Base-by-base conservation (phyloP, 2,329 filamentous ascomycete genomes). In the Exserohilum turcica region DNA sequence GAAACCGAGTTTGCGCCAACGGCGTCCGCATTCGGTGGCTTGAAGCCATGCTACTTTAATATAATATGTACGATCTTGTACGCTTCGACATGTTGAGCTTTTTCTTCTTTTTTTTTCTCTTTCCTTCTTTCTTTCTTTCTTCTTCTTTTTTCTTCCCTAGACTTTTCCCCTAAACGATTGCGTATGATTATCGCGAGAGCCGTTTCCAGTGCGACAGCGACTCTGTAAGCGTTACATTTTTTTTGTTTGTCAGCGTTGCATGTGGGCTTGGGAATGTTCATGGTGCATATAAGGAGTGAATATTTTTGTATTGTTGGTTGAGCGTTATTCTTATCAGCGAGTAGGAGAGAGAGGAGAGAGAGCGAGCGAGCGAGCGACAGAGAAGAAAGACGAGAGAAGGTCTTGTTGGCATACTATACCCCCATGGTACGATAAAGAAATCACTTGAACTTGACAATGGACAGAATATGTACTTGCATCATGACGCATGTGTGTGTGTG, bases 1-100 rank as follows among this genome's bases (percentile, higher is more conserved):
- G 24, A 62, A 52, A 54, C 51, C 63, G 35, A 61, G 39, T 49
- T 48, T 66, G 43, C 58, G 63, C 52, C 60, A 60, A 55, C 66
- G 59, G 57, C 65, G 66, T 39, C 63, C 67, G 37, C 61, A 66
- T 54, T 71, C 67, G 33, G 60, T 69, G 54, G 57, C 60, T 60
- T 71, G 61, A 71, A 52, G 46, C 57, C 57, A 54, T 67, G 38
- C 35, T 29, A 67, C 67, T 60, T 43, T 40, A 52, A 52, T 54
- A 38, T 57, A 52, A 51, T 55, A 32, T 45, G 46, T 46, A 54
- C 35, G 46, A 48, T 43, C 52, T 56, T 53, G 51, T 43, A 53
- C 48, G 51, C 42, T 54, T 44, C n/a, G 43, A 19, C 35, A 36
- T 37, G 37, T 40, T 48, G 12, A 7, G 19, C 31, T 13, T 31